phyloP scores from a whole-genome alignment of 2,329 filamentous ascomycete species.

The Fusarium udum region DNA sequence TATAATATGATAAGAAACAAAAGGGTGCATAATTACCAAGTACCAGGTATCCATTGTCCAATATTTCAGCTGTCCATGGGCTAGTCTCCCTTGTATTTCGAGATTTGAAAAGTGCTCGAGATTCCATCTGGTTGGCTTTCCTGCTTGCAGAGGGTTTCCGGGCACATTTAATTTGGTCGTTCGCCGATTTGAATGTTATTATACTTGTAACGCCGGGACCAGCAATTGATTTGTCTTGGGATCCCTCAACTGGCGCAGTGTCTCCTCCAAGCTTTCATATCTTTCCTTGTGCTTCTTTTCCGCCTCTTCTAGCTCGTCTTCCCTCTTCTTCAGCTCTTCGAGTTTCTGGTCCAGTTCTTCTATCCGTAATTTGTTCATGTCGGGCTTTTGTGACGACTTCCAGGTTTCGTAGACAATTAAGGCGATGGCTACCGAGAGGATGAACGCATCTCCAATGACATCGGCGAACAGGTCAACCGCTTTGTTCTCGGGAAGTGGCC shows the following conservation, averaged over 20 bases:
- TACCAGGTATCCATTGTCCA: neutral
- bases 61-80: neutral
- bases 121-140: neutral
- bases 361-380: slow-evolving; percentile 63
- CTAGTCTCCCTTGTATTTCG: neutral
- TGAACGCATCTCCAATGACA: slow-evolving; percentile 71
- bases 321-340: slow-evolving; percentile 60
- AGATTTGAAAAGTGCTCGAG: neutral
- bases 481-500: slow-evolving; percentile 70
- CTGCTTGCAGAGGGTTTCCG: neutral
- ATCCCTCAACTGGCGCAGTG: slow-evolving; percentile 61
- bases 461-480: slow-evolving; percentile 74
- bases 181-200: neutral
- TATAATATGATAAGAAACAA: slow-evolving; percentile 14
- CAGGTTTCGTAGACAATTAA: slow-evolving; percentile 71
- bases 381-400: slow-evolving; percentile 67
- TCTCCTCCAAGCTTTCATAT: slow-evolving; percentile 63
- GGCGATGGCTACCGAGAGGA: slow-evolving; percentile 65
- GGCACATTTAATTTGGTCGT: neutral
- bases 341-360: slow-evolving; percentile 59
- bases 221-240: slow-evolving; percentile 67
- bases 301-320: slow-evolving; percentile 58
- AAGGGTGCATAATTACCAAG: neutral
- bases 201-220: slow-evolving; percentile 51
- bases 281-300: slow-evolving; percentile 59